Conservation (phyloP, 2,329 filamentous ascomycete species). For the Ophiostoma montium region DNA sequence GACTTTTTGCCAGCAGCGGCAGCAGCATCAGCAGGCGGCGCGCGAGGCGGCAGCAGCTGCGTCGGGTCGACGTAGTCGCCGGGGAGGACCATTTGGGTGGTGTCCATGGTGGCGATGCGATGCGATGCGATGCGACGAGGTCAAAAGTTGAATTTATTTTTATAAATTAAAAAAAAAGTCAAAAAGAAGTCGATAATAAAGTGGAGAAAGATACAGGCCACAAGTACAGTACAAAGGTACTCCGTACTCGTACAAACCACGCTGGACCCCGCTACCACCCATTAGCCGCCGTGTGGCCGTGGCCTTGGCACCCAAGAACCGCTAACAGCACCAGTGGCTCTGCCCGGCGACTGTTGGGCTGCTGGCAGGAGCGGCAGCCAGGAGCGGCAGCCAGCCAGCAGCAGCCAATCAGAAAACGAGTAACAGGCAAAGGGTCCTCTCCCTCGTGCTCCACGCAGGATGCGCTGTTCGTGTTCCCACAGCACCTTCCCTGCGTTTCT, state of each 20-base stretch:
- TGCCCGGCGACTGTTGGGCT: not conserved
- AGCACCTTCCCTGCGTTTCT: too few relatives aligned
- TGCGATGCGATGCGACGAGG: not conserved
- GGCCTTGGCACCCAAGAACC: not conserved
- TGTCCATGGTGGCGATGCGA: not conserved
- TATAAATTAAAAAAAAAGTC: too few relatives aligned
- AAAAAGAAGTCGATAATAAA: not conserved
- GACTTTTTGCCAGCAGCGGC: constrained; percentile 54
- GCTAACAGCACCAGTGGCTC: not conserved
- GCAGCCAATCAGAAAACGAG: too few relatives aligned
- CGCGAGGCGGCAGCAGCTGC: constrained; percentile 7
- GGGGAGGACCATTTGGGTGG: constrained; percentile 47
- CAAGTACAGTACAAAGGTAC: too few relatives aligned
- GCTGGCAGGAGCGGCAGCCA: too few relatives aligned
- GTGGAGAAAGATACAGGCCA: not conserved
- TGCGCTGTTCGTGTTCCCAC: too few relatives aligned
- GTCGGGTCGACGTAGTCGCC: constrained; percentile 54
- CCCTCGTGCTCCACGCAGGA: too few relatives aligned
- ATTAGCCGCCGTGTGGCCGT: not conserved
- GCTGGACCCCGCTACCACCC: not conserved
- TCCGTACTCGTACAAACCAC: not conserved
- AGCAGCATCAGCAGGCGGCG: constrained; percentile 21
- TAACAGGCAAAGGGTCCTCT: too few relatives aligned
- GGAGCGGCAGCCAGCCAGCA: too few relatives aligned
- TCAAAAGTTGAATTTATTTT: too few relatives aligned